Conservation (phyloP, 768 basidiomycete species). For the Tricholoma terreum region DNA sequence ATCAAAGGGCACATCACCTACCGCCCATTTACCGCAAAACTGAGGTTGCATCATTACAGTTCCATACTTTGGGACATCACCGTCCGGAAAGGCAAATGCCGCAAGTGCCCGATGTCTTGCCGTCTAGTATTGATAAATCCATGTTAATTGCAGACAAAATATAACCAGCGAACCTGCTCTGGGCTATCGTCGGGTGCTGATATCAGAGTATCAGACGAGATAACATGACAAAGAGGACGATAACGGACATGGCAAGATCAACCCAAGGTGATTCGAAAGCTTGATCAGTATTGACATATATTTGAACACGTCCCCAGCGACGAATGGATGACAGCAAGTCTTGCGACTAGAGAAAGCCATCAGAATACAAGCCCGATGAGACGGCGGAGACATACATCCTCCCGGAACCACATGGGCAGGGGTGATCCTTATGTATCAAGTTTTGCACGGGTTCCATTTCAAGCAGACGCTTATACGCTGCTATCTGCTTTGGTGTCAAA, state of each 20-base stretch:
- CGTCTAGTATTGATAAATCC: constrained; percentile 8
- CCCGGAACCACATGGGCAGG: constrained; percentile 66
- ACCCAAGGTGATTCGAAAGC: constrained; percentile 81
- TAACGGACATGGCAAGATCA: constrained; percentile 75
- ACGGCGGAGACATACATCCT: constrained; percentile 42
- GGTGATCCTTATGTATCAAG: constrained; percentile 66
- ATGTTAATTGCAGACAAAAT: background rate
- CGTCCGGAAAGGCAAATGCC: constrained; percentile 59
- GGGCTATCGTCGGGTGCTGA: constrained; percentile 64
- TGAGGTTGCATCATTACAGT: constrained; percentile 59
- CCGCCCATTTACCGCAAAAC: constrained; percentile 85
- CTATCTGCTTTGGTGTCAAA: constrained; percentile 64
- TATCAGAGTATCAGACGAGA: constrained; percentile 1
- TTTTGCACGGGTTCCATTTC: constrained; percentile 64
- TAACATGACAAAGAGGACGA: background rate
- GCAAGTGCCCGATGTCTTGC: constrained; percentile 59
- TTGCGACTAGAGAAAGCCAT: constrained; percentile 33
- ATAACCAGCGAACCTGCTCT: constrained; percentile 52
- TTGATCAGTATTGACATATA: constrained; percentile 83
- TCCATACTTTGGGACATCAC: constrained; percentile 54
- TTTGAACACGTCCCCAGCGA: constrained; percentile 67
- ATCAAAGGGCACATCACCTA: constrained; percentile 30
- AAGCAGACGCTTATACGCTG: constrained; percentile 72
- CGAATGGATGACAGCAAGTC: constrained; percentile 41
- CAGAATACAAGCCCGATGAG: background rate